Base-by-base conservation (phyloP, 805 yeast species). In the Komagataella populi region DNA sequence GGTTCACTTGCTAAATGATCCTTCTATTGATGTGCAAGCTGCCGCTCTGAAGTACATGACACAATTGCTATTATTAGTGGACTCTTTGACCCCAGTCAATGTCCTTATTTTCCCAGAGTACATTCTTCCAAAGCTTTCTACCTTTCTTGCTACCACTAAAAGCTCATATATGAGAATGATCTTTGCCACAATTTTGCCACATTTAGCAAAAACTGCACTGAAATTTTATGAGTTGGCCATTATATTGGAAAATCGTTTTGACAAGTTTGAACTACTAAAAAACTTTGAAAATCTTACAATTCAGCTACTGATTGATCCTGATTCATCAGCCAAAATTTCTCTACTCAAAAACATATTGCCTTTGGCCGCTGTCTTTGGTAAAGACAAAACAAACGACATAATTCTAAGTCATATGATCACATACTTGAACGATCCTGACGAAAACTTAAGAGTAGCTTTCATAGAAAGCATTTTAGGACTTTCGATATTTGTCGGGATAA, bases 351-450 rank as follows among this genome's bases (percentile, higher is more conserved):
- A 86, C 54, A 83, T 90, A n/a, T 69, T 84, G 6, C 86, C 89
- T 0, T 64, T 93, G 3, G 87, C 96, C 58, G 72, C 81, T 7
- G 85, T 84, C 53, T 82, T 93, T 61, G 96, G 96, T 0, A 80
- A 83, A 51, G 95, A 87, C 51, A 86, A 81, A 57, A 84, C 96
- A 0, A 90, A 87, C 60, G 98, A 93, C 62, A 71, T 93, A 45
- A 81, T 93, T 20, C 67, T 93, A 48, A 89, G 96, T 47, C 98
- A 93, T 68, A 69, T 90, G 52, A 90, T 93, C 47, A 90, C 98
- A 0, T 93, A 89, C 60, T 67, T 93, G 55, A 93, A 93, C 63
- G 96, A 90, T 60, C 74, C 80, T 51, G 80, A 81, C 59, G 69
- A 83, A 0, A 74, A 79, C 18, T 69, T 93, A 20, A 71, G 95